Evolutionary conservation across 352 stramenopile genomes (phyloP), one percentile per base, ranked within the genome.

Genomic region (Pythium pectinolyticum): DNA sequence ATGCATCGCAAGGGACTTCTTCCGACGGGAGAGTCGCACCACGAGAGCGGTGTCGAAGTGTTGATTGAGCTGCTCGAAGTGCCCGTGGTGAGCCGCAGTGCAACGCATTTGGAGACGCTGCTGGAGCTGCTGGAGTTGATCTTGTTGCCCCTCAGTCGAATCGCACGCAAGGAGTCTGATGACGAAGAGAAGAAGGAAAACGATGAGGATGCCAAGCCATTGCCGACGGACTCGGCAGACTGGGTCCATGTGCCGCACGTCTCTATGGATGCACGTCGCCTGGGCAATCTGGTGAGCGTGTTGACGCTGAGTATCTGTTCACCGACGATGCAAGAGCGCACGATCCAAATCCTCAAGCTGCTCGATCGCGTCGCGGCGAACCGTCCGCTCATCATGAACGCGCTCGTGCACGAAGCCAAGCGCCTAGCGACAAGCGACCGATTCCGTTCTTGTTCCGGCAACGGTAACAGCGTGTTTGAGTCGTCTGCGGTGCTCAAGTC

Each of bases 31-130:
- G 35, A 19, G 22, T 22, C 25, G 24, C 54, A 37, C 14, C 40
- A n/a, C 12, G 31, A 52, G 39, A 83, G 75, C 41, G 75, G 82
- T 10, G 73, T 81, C 78, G 66, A 74, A 22, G 69, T 90, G 31
- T 54, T 98, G 12, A 73, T 98, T 9, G 93, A 98, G 67, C 78
- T 99, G 35, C 63, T 99, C 34, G 70, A 82, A 17, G 77, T 90
- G 24, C 75, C 90, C 12, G 71, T 89, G 37, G 91, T 98, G 39
- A 85, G 76, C 37, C 84, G 91, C 41, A 98, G 92, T 48, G 80
- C 82, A n/a, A 87, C 85, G 17, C 97, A 96, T 60, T 73, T 99
- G 25, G 95, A 99, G 61, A 87, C 96, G 37, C 71, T 98, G 31
- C 75, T 99, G 1, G 84, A 95, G 63, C 66, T 98, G 11, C 70